Conservation (phyloP, 225 moss, liverwort and hornwort genomes). For the Pseudoscleropodium purum region DNA sequence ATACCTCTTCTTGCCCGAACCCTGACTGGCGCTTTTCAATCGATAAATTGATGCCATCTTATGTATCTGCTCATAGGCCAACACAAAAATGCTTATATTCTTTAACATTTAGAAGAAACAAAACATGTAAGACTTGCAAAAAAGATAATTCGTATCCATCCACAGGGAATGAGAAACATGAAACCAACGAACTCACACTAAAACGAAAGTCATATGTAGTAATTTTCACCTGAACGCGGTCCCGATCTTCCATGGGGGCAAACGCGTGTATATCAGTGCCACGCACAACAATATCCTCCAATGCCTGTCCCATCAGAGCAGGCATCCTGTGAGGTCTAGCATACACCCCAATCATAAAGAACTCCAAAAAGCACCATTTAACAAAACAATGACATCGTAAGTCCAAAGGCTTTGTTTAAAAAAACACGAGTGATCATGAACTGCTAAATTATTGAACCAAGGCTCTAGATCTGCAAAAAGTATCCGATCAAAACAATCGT, state of each 20-base stretch:
- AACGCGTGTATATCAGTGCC: slow-evolving; percentile 80
- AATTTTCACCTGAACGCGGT: slow-evolving; percentile 59
- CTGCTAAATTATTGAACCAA: background rate
- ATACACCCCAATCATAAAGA: background rate
- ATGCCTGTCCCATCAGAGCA: slow-evolving; percentile 29
- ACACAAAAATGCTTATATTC: background rate
- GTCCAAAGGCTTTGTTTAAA: background rate
- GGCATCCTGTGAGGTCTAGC: background rate
- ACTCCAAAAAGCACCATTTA: background rate
- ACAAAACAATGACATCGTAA: background rate
- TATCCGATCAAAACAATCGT: background rate
- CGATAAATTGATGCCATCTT: slow-evolving; percentile 71
- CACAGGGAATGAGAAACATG: background rate
- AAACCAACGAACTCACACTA: background rate
- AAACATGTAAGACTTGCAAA: background rate
- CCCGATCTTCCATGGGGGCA: slow-evolving; percentile 73
- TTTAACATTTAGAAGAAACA: background rate
- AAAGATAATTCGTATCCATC: background rate
- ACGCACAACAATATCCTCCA: slow-evolving; percentile 68
- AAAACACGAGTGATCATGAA: background rate
- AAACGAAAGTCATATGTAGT: background rate
- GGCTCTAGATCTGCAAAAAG: background rate
- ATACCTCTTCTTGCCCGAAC: slow-evolving; percentile 70
- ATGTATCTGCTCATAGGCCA: slow-evolving; percentile 51
- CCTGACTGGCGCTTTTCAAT: slow-evolving; percentile 77